Conservation (phyloP, 23 red algal genomes). For the Chondrus crispus region DNA sequence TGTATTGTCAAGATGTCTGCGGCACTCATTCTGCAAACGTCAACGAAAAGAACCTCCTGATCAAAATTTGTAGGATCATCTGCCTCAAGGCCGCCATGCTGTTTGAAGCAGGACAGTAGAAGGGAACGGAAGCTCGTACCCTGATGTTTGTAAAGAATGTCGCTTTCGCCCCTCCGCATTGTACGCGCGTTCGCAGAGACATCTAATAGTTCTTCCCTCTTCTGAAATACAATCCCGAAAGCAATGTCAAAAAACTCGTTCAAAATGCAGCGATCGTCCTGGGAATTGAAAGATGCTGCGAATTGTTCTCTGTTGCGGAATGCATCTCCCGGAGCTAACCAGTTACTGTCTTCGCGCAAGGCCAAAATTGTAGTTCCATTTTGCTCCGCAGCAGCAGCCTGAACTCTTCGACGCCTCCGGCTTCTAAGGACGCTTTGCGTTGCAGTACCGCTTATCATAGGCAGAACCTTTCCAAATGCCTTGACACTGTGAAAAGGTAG, state of each 20-base stretch:
- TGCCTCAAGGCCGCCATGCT: background rate
- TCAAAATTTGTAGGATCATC: background rate
- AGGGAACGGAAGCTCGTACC: background rate
- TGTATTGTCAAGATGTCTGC: conserved; percentile 2
- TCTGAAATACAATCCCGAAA: conserved; percentile 5
- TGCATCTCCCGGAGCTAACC: background rate
- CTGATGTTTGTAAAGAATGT: conserved; percentile 9
- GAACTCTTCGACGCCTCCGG: background rate
- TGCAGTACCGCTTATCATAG: background rate
- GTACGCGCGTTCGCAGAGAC: background rate
- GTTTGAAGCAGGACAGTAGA: conserved; percentile 1
- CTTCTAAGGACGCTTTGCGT: background rate
- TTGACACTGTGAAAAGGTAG: background rate
- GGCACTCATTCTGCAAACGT: conserved; percentile 6
- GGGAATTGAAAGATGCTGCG: background rate
- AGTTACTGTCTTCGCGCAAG: background rate
- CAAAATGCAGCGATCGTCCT: background rate
- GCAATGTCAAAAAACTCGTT: background rate
- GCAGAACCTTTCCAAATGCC: background rate
- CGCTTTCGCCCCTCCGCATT: background rate
- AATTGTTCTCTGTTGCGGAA: background rate
- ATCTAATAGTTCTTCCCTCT: background rate
- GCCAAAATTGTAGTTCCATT: background rate
- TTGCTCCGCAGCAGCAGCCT: background rate
- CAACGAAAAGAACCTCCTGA: background rate